Conservation (phyloP, 2,329 filamentous ascomycete species). For the Whalleya microplaca region DNA sequence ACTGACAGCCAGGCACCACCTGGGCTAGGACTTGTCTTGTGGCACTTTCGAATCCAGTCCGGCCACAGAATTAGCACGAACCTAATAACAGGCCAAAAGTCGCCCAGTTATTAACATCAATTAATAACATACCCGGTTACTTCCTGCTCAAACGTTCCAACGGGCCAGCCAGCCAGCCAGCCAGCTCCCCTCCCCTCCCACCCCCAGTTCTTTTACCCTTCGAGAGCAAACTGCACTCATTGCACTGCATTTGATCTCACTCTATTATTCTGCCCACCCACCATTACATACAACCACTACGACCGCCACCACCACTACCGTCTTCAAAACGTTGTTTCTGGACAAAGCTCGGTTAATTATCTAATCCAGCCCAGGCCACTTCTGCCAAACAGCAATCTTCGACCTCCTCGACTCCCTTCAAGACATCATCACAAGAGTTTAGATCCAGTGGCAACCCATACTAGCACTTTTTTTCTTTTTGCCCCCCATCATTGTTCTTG, state of each 20-base stretch:
- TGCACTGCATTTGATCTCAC: neutral
- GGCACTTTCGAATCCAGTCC: neutral
- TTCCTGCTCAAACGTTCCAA: neutral
- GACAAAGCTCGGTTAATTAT: constrained; percentile 21
- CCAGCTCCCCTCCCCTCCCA: neutral
- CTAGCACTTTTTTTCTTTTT: neutral
- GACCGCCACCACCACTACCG: too few species aligned
- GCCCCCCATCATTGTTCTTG: neutral
- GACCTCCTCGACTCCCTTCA: neutral
- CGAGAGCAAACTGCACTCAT: neutral
- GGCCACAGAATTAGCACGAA: neutral
- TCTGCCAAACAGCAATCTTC: neutral
- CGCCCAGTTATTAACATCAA: too few species aligned
- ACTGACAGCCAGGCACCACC: neutral
- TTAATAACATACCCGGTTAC: too few species aligned
- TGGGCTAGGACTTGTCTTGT: neutral
- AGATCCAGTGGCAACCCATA: neutral
- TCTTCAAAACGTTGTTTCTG: neutral
- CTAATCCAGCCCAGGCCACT: neutral
- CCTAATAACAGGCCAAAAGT: neutral
- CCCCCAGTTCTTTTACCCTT: neutral
- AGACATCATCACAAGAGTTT: neutral
- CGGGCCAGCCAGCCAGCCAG: too few species aligned
- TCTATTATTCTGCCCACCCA: neutral
- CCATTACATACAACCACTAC: too few species aligned